These are phyloP conservation scores for Peniophora sp. DNA, from an alignment of 1,284 basidiomycete species.

Conservation along the genomic window DNA sequence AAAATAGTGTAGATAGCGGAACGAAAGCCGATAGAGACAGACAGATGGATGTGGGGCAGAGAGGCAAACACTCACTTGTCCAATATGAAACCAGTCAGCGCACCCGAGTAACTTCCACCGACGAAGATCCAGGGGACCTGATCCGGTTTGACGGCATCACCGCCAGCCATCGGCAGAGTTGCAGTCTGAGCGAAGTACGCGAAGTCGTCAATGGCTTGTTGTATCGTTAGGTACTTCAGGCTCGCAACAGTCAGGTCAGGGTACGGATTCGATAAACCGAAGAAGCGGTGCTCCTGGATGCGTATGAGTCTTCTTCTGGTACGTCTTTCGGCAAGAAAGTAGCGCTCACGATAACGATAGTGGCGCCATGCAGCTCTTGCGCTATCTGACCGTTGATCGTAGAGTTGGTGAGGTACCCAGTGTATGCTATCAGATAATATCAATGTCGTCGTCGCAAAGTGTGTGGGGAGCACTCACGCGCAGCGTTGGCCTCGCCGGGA, in stretches of 20 bases:
- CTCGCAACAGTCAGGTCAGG: slow-evolving; percentile 51
- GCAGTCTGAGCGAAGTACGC: slow-evolving; percentile 65
- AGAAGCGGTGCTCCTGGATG: slow-evolving; percentile 1
- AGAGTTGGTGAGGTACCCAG: slow-evolving; percentile 51
- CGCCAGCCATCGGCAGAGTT: slow-evolving; percentile 57
- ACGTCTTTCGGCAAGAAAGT: slow-evolving; percentile 23
- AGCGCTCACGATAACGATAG: slow-evolving; percentile 43
- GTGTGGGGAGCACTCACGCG: not conserved
- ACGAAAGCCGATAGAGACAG: not conserved
- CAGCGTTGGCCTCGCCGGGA: slow-evolving; percentile 34
- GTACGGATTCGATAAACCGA: slow-evolving; percentile 32
- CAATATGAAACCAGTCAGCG: slow-evolving; percentile 62
- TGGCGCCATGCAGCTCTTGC: slow-evolving; percentile 55
- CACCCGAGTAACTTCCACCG: slow-evolving; percentile 65
- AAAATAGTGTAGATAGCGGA: not conserved
- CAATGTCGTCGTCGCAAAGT: not conserved
- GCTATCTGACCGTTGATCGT: slow-evolving; percentile 64
- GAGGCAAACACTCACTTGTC: slow-evolving; percentile 40
- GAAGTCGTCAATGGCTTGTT: slow-evolving; percentile 67
- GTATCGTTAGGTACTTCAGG: slow-evolving; percentile 52
- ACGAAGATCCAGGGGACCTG: slow-evolving; percentile 61
- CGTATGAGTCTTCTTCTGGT: too few species aligned
- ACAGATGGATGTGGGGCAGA: too few species aligned
- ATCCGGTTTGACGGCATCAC: slow-evolving; percentile 46
- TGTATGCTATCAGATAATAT: slow-evolving; percentile 32